Conservation (phyloP, 2,329 filamentous ascomycete genomes). For the Botrytis cinerea region DNA sequence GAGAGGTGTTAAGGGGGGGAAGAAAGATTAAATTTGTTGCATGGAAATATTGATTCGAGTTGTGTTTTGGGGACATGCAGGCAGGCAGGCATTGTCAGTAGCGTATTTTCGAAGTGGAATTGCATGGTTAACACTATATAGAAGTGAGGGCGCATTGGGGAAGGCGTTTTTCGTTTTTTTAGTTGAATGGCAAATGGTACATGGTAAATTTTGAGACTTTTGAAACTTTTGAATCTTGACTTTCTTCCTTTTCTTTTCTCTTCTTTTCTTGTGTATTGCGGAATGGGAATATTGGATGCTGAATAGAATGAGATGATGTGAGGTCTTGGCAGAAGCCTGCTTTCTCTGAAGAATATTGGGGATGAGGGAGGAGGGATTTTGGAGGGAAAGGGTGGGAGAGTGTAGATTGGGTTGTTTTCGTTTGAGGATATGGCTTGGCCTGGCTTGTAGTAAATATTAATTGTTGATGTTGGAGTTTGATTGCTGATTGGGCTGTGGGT, state of each 20-base stretch:
- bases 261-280: neutral
- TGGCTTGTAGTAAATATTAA: no score
- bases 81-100: neutral
- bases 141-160: conserved; percentile 15
- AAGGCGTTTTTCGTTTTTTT: neutral
- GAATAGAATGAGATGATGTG: no score
- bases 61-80: neutral
- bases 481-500: no score
- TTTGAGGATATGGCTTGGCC: no score
- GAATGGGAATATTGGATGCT: neutral
- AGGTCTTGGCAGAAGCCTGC: no score
- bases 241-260: no score
- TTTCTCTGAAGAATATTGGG: no score
- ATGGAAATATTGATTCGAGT: neutral
- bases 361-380: no score
- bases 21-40: conserved; percentile 7
- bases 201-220: neutral
- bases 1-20: conserved; percentile 12
- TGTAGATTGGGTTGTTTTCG: no score
- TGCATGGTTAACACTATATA: conserved; percentile 5
- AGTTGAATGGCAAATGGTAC: neutral
- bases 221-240: neutral
- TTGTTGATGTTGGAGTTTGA: no score
- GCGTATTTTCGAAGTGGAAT: no score
- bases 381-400: no score